phyloP scores from a whole-genome alignment of 441 rosid genomes.

The Macaranga tanarius region DNA sequence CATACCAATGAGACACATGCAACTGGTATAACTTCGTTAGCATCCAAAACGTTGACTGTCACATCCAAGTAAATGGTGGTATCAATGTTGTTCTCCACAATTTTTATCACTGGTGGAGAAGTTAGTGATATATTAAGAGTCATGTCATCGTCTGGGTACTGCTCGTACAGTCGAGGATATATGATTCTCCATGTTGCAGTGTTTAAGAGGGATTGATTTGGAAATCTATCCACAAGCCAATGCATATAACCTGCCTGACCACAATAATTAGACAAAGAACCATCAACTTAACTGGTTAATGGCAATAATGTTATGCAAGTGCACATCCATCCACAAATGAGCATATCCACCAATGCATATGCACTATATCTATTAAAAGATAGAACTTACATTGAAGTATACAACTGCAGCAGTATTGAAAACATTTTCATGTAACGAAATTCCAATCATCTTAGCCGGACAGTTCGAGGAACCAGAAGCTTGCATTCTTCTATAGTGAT shows the following conservation, averaged over 20 bases:
- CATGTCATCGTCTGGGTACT: slow-evolving; percentile 63
- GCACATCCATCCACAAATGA: not conserved
- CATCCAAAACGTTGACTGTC: slow-evolving; percentile 52
- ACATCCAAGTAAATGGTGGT: slow-evolving; percentile 55
- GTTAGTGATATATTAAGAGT: slow-evolving; percentile 48
- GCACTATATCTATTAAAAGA: not conserved
- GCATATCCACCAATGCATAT: not conserved
- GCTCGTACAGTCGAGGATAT: slow-evolving; percentile 60
- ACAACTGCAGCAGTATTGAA: slow-evolving; percentile 57
- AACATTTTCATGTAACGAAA: slow-evolving; percentile 60
- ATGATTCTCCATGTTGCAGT: slow-evolving; percentile 72
- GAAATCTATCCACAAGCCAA: slow-evolving; percentile 47
- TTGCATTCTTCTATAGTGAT: slow-evolving; percentile 21
- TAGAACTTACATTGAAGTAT: slow-evolving; percentile 68
- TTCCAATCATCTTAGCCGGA: slow-evolving; percentile 52
- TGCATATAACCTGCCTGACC: slow-evolving; percentile 70
- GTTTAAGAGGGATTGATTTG: slow-evolving; percentile 57
- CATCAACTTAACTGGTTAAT: slow-evolving; percentile 18
- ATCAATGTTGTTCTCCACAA: slow-evolving; percentile 40
- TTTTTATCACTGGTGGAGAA: slow-evolving; percentile 58
- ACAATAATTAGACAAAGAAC: slow-evolving; percentile 17
- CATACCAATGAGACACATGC: slow-evolving; percentile 68
- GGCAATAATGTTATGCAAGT: not conserved
- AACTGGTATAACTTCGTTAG: slow-evolving; percentile 50
- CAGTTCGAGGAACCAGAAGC: slow-evolving; percentile 31